phyloP scores from a whole-genome alignment of 345 rosid species.

The Linum usitatissimum region DNA sequence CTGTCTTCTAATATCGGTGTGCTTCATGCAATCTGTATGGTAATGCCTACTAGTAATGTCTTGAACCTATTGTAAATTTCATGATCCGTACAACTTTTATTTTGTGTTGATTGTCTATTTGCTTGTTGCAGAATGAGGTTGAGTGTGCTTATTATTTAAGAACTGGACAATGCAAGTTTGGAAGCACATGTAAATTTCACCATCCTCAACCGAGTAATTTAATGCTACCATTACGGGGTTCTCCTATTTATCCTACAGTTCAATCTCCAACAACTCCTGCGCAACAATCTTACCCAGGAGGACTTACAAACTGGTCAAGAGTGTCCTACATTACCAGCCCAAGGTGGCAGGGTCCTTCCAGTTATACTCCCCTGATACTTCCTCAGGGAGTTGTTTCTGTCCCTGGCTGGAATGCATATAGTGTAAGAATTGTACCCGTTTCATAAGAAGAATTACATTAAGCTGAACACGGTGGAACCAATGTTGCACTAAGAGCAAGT shows the following conservation, averaged over 20 bases:
- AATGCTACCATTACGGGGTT: conserved; percentile 65
- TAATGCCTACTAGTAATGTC: not conserved
- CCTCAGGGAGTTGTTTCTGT: conserved; percentile 88
- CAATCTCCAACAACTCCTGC: conserved; percentile 63
- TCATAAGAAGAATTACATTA: not conserved
- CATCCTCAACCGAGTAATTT: conserved; percentile 85
- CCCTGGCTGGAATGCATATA: conserved; percentile 88
- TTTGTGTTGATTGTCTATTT: conserved; percentile 3
- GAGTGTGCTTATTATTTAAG: conserved; percentile 92
- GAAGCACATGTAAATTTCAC: conserved; percentile 87
- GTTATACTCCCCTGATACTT: conserved; percentile 61
- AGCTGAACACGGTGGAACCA: not conserved
- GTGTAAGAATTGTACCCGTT: conserved; percentile 35
- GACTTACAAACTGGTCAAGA: conserved; percentile 69
- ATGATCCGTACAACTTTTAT: not conserved
- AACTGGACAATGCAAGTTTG: conserved; percentile 97
- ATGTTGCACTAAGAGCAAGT: not conserved
- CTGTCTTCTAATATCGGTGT: not conserved
- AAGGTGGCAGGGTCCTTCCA: conserved; percentile 93
- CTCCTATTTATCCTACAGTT: conserved; percentile 62
- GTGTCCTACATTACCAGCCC: conserved; percentile 85
- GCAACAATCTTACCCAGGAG: conserved; percentile 68
- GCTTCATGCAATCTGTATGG: not conserved
- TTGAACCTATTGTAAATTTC: not conserved
- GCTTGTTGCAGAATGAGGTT: conserved; percentile 53